Percentiles rank a stretch among this genome's conserved stretches.
Evolutionary conservation across 306 rosid genomes (phyloP).

Genomic region (Erythrophleum fordii): DNA sequence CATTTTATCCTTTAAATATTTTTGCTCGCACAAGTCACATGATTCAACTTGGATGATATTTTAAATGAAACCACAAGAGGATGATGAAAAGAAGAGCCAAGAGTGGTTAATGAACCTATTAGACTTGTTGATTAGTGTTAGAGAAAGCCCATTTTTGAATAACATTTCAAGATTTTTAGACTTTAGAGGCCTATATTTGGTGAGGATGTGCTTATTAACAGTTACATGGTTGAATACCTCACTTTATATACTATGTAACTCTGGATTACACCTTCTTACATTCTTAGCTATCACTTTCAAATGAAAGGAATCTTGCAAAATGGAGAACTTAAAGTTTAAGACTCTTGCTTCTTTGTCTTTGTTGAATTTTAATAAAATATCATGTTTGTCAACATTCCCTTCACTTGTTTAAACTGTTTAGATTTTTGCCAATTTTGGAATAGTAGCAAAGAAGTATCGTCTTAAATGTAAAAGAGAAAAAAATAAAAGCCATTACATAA

Average conservation of each 20-base stretch:
- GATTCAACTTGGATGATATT: slow-evolving; percentile 28
- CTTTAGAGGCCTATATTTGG: slow-evolving; percentile 56
- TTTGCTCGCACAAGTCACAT: slow-evolving; percentile 10
- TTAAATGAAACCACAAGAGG: slow-evolving; percentile 47
- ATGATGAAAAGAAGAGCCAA: slow-evolving; percentile 53
- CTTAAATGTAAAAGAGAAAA: not conserved
- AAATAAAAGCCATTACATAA: not conserved
- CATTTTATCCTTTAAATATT: not conserved
- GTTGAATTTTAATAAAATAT: no score
- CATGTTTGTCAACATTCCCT: no score
- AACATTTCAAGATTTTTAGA: slow-evolving; percentile 61
- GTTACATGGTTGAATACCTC: slow-evolving; percentile 74
- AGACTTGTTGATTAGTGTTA: slow-evolving; percentile 55
- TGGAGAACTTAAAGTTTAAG: slow-evolving; percentile 59
- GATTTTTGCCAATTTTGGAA: not conserved
- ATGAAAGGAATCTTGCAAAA: slow-evolving; percentile 57
- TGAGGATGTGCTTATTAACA: slow-evolving; percentile 53
- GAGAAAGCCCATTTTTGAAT: slow-evolving; percentile 64
- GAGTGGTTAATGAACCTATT: slow-evolving; percentile 58
- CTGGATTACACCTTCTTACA: slow-evolving; percentile 59
- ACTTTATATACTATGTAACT: slow-evolving; percentile 44
- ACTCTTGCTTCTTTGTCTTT: slow-evolving; percentile 72
- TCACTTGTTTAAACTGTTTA: not conserved
- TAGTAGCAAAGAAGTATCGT: not conserved
- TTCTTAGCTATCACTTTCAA: slow-evolving; percentile 53